Evolutionary conservation across 176 grass and related monocot genomes (phyloP), one percentile per base, ranked within the genome.

Genomic region (Zoysia japonica): DNA sequence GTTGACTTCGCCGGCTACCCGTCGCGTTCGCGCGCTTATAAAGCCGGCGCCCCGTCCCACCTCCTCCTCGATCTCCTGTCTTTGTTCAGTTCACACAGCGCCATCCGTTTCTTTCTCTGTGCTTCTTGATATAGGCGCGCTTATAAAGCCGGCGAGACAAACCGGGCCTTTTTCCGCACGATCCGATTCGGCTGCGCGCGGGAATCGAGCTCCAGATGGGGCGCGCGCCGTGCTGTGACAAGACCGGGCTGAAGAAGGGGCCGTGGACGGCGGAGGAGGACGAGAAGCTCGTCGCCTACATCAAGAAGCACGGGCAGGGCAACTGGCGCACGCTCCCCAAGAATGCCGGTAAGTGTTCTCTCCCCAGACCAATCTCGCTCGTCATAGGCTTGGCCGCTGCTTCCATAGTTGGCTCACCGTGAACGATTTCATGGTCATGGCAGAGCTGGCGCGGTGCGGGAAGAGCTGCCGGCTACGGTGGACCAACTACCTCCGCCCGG

Each of bases 381-480:
- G 28, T 28, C 28, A 28, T 28, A 28, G 28, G 28, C 28, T 28
- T 28, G 28, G 28, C 28, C 28, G 28, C 28, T 28, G 28, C 28
- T 28, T 28, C 28, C 28, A 28, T 28, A 28, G 28, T 28, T 28
- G 28, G 71, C 53, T 78, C 37, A 45, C 7, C 63, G 7, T 16
- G 1, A 8, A 7, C 40, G 1, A 5, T 44, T 9, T 3, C 40
- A 0, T 42, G 11, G 28, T 28, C 28, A 3, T 68, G 46, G 61
- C 83, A 99, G 96, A 79, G 20, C 79, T 99, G 2, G 86, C 90
- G 47, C 91, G 96, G 79, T 99, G 96, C 59, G 96, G 96, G 41
- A 99, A 99, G 92, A 99, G 96, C 68, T 99, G 96, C 86, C 92
- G 96, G 51, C 90, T 99, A 45, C 88, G 96, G 62, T 99, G 92